A percentile compares a stretch with the other conserved stretches of the same genome.
These are phyloP conservation scores for Candolleomyces aberdarensis DNA, from an alignment of 768 basidiomycete genomes.

Conservation along the genomic window DNA sequence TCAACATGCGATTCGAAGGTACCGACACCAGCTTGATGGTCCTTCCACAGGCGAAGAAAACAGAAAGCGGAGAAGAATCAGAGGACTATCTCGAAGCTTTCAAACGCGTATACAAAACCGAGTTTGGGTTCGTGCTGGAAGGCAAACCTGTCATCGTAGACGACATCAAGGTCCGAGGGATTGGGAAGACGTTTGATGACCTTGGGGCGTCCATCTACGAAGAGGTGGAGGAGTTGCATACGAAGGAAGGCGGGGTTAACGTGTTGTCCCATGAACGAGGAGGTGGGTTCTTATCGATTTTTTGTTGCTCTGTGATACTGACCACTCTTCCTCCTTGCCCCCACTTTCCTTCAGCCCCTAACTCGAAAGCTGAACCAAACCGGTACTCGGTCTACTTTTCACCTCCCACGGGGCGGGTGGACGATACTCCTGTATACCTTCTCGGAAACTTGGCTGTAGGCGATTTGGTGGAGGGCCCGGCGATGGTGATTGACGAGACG, in stretches of 20 bases:
- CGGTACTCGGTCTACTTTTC: conserved; percentile 78
- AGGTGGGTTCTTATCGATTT: too few species aligned
- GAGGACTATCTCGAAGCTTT: conserved; percentile 83
- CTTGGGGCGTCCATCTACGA: conserved; percentile 77
- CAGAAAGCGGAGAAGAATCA: conserved; percentile 51
- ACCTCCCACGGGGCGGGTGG: conserved; percentile 62
- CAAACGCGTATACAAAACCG: conserved; percentile 73
- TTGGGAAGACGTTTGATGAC: conserved; percentile 85
- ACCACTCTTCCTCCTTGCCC: too few species aligned
- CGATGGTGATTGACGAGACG: conserved; percentile 93
- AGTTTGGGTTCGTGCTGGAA: conserved; percentile 91
- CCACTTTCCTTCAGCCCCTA: conserved; percentile 1
- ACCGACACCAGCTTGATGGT: conserved; percentile 94
- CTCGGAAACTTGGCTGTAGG: conserved; percentile 66
- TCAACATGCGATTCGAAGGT: conserved; percentile 92
- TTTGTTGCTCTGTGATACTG: too few species aligned
- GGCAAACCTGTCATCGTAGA: conserved; percentile 83
- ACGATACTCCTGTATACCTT: conserved; percentile 77
- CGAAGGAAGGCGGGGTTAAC: conserved; percentile 10
- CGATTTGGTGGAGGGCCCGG: conserved; percentile 76
- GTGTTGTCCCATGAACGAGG: conserved; percentile 11
- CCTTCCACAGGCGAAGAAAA: conserved; percentile 43
- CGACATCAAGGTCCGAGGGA: conserved; percentile 90
- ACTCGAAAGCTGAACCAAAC: conserved; percentile 45
- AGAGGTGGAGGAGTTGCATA: conserved; percentile 57